Percentiles rank a stretch among this genome's conserved stretches.
These are phyloP conservation scores for Fusarium beomiforme DNA, from an alignment of 2,329 filamentous ascomycete species.

Conservation along the genomic window DNA sequence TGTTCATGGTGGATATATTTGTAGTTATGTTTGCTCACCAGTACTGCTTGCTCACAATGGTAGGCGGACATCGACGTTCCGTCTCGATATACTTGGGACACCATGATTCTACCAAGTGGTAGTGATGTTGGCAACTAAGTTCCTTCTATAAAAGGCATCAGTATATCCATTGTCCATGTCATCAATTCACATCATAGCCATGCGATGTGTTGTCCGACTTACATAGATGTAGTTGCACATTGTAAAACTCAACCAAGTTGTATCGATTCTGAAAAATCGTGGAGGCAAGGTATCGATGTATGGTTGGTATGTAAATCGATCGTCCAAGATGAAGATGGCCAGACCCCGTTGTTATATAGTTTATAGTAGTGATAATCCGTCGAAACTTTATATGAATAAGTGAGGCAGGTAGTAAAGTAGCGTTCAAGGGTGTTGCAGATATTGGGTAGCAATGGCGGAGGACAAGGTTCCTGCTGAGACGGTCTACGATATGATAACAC, in stretches of 20 bases:
- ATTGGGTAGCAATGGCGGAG: conserved; percentile 10
- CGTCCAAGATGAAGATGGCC: not conserved
- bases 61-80: conserved; percentile 54
- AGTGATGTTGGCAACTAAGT: conserved; percentile 62
- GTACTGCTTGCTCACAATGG: conserved; percentile 57
- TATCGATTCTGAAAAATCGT: conserved; percentile 8
- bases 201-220: conserved; percentile 30
- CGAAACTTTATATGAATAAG: conserved; percentile 7
- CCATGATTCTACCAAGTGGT: conserved; percentile 60
- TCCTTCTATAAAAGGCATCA: conserved; percentile 53
- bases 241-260: conserved; percentile 23
- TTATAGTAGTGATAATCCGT: not conserved
- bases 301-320: not conserved
- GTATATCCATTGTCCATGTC: not conserved
- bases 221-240: conserved; percentile 65
- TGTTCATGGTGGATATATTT: not conserved
- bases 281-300: not conserved
- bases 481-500: conserved; percentile 13
- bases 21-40: conserved; percentile 47
- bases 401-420: conserved; percentile 5
- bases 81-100: conserved; percentile 58
- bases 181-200: not conserved
- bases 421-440: conserved; percentile 5
- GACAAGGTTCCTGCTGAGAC: conserved; percentile 12
- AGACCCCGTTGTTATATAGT: not conserved